These are phyloP conservation scores for Globisporangium okanoganense DNA, from an alignment of 352 stramenopile genomes.

Conservation along the genomic window DNA sequence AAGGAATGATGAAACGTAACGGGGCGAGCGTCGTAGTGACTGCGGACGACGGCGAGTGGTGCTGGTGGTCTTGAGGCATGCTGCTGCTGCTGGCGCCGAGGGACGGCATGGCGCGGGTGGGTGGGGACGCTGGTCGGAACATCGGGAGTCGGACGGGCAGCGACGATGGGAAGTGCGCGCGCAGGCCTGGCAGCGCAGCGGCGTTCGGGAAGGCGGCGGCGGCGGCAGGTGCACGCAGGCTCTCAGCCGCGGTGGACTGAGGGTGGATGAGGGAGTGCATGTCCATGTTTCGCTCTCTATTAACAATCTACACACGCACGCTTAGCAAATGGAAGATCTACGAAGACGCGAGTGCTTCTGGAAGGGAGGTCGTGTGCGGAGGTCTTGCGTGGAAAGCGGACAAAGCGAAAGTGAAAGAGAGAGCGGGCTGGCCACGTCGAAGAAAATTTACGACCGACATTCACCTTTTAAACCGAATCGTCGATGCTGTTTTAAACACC, in stretches of 20 bases:
- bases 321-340: neutral
- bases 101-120: neutral
- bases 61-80: conserved; percentile 15
- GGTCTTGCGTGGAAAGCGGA: conserved; percentile 3
- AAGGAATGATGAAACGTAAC: conserved; percentile 78
- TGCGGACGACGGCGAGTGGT: conserved; percentile 18
- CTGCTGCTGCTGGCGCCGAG: neutral
- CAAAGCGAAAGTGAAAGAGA: conserved; percentile 8
- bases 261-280: conserved; percentile 66
- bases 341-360: neutral
- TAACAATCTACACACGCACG: conserved; percentile 3
- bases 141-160: conserved; percentile 39
- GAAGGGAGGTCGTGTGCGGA: neutral
- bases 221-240: conserved; percentile 7
- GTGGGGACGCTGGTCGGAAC: conserved; percentile 18
- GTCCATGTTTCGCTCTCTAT: conserved; percentile 41
- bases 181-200: conserved; percentile 30
- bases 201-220: conserved; percentile 19
- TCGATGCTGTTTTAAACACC: neutral
- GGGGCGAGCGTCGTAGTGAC: conserved; percentile 37
- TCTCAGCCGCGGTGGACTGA: conserved; percentile 24
- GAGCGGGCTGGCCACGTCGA: neutral
- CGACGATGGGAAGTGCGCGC: conserved; percentile 36
- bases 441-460: neutral
- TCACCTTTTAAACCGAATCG: neutral